Conservation (phyloP, 2,329 filamentous ascomycete genomes). For the Aureobasidium lini region DNA sequence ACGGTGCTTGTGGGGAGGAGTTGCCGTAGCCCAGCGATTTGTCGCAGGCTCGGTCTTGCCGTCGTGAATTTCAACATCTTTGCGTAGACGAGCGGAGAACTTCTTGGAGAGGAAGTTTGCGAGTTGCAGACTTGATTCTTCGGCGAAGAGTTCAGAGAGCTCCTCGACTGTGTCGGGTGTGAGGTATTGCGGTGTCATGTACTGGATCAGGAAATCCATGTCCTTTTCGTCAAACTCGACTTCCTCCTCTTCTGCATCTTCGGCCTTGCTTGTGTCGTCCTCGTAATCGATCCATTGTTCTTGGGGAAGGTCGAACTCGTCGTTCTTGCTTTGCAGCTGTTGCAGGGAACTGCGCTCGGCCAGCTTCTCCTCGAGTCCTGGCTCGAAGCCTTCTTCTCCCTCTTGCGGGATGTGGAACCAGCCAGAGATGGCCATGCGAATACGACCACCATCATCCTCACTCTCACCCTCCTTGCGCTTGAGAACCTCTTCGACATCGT, state of each 20-base stretch:
- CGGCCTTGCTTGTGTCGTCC: conserved; percentile 58
- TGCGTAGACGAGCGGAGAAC: conserved; percentile 64
- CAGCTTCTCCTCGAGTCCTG: conserved; percentile 80
- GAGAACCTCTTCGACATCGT: conserved; percentile 98
- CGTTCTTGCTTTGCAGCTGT: conserved; percentile 85
- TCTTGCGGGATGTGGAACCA: conserved; percentile 98
- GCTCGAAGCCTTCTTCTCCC: conserved; percentile 84
- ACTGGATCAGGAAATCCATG: conserved; percentile 82
- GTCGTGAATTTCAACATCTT: conserved; percentile 50
- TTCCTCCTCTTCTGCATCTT: conserved; percentile 47
- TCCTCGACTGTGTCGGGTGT: conserved; percentile 85
- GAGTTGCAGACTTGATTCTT: conserved; percentile 77
- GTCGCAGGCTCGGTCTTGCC: conserved; percentile 2
- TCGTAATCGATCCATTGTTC: conserved; percentile 44
- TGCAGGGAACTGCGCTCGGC: conserved; percentile 85
- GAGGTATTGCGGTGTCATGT: conserved; percentile 82
- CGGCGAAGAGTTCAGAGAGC: conserved; percentile 69
- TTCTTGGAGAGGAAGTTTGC: conserved; percentile 69
- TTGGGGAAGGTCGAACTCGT: conserved; percentile 78
- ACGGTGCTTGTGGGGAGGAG: conserved; percentile 90
- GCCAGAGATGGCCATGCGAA: conserved; percentile 96
- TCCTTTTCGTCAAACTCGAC: conserved; percentile 65
- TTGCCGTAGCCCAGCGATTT: conserved; percentile 45
- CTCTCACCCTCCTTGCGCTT: conserved; percentile 51
- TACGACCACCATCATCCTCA: conserved; percentile 62